These are phyloP conservation scores for Plenodomus biglobosus DNA, from an alignment of 2,329 filamentous ascomycete genomes.

Conservation along the genomic window DNA sequence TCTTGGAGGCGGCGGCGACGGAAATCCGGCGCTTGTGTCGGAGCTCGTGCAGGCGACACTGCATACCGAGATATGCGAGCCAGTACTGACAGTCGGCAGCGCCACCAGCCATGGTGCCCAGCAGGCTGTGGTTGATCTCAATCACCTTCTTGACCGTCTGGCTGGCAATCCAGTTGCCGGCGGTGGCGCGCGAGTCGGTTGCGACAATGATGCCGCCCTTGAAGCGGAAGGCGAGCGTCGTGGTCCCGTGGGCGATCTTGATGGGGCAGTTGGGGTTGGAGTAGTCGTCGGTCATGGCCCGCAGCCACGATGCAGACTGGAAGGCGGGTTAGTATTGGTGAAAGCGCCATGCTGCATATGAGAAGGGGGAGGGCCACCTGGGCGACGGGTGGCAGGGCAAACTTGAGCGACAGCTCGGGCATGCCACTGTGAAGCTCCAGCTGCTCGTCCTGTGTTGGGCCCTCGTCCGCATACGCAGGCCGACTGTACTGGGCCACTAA, in stretches of 20 bases:
- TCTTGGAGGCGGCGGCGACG: slow-evolving; percentile 95
- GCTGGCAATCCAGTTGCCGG: slow-evolving; percentile 98
- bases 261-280: slow-evolving; percentile 96
- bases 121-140: slow-evolving; percentile 90
- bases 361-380: slow-evolving; percentile 59
- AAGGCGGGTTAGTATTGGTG: slow-evolving; percentile 5
- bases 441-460: slow-evolving; percentile 71
- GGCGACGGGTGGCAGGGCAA: slow-evolving; percentile 89
- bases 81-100: slow-evolving; percentile 99
- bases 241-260: slow-evolving; percentile 99
- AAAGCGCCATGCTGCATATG: not conserved
- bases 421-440: slow-evolving; percentile 68
- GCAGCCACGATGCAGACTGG: slow-evolving; percentile 90
- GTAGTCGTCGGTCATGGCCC: slow-evolving; percentile 94
- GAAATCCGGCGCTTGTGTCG: slow-evolving; percentile 98
- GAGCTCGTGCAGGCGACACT: slow-evolving; percentile 98
- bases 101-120: slow-evolving; percentile 98
- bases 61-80: slow-evolving; percentile 98
- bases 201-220: slow-evolving; percentile 98
- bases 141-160: slow-evolving; percentile 99
- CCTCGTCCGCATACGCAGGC: slow-evolving; percentile 72
- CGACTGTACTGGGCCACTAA: slow-evolving; percentile 91
- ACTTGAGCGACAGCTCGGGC: slow-evolving; percentile 83
- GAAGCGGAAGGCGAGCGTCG: slow-evolving; percentile 96
- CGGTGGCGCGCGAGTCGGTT: slow-evolving; percentile 94